Conservation (phyloP, 768 basidiomycete species). For the Suillus luteus region DNA sequence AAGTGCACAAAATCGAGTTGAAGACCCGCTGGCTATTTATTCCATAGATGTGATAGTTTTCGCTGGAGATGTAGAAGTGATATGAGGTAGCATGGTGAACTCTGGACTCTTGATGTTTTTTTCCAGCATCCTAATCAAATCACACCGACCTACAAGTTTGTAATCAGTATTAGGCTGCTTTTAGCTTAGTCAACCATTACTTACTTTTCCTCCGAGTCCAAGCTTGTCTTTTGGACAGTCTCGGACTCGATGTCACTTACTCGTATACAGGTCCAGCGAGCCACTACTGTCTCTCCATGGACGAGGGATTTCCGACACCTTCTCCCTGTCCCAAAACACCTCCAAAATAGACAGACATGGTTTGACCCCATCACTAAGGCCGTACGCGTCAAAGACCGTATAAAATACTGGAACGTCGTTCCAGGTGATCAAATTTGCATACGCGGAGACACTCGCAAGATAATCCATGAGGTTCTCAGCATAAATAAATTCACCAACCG, state of each 20-base stretch:
- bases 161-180: no score
- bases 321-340: conserved; percentile 58
- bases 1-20: conserved; percentile 43
- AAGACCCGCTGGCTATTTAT: neutral
- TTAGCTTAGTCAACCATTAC: neutral
- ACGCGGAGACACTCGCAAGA: conserved; percentile 60
- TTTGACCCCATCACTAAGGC: conserved; percentile 50
- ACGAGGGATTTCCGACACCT: conserved; percentile 71
- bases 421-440: conserved; percentile 80
- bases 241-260: conserved; percentile 31
- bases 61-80: neutral
- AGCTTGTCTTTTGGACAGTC: neutral
- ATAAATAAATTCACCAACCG: conserved; percentile 74
- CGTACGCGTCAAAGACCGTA: conserved; percentile 64
- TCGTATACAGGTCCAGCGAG: conserved; percentile 42
- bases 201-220: conserved; percentile 1
- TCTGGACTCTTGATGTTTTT: neutral
- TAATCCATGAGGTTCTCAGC: conserved; percentile 67
- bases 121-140: neutral
- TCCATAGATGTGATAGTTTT: neutral
- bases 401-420: conserved; percentile 86
- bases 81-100: neutral
- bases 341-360: conserved; percentile 46
- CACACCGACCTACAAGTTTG: neutral
- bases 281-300: conserved; percentile 55